A percentile compares a stretch with the other conserved stretches of the same genome.
Evolutionary conservation across 371 early-diverging fungal species (phyloP).

Genomic region (Mucor velutinosus): DNA sequence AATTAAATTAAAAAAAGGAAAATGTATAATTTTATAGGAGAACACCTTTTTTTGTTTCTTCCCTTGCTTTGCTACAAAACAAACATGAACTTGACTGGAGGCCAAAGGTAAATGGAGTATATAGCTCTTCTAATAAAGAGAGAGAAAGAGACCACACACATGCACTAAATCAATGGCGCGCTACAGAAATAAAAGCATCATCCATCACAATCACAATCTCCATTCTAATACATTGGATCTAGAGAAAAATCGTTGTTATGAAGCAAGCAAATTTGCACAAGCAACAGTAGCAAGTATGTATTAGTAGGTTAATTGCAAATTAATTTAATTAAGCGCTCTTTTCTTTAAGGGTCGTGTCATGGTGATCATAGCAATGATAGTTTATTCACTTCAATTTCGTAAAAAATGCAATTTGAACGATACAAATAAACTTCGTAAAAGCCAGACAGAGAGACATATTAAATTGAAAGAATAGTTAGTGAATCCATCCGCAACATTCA

Average conservation of each 20-base stretch:
- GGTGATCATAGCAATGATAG: background rate
- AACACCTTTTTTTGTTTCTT: background rate
- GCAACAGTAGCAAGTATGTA: too few relatives aligned
- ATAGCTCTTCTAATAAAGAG: background rate
- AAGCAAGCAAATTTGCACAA: background rate
- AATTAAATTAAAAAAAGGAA: slow-evolving; percentile 2
- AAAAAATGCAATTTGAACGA: too few relatives aligned
- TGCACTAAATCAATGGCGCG: background rate
- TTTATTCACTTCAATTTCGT: too few relatives aligned
- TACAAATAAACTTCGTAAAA: too few relatives aligned
- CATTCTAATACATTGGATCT: background rate
- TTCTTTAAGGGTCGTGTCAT: background rate
- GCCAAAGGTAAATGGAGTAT: slow-evolving; percentile 3
- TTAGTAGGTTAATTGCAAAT: background rate
- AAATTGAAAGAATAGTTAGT: too few relatives aligned
- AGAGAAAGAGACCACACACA: background rate
- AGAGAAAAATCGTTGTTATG: background rate
- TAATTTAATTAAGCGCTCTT: background rate
- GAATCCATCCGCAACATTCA: too few relatives aligned
- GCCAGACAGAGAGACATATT: too few relatives aligned
- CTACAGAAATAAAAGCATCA: background rate
- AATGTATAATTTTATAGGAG: background rate
- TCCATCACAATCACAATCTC: background rate
- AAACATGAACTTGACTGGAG: slow-evolving; percentile 18
- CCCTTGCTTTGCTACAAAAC: background rate